These are phyloP conservation scores for Candida maesae DNA, from an alignment of 805 yeast species.

Conservation along the genomic window DNA sequence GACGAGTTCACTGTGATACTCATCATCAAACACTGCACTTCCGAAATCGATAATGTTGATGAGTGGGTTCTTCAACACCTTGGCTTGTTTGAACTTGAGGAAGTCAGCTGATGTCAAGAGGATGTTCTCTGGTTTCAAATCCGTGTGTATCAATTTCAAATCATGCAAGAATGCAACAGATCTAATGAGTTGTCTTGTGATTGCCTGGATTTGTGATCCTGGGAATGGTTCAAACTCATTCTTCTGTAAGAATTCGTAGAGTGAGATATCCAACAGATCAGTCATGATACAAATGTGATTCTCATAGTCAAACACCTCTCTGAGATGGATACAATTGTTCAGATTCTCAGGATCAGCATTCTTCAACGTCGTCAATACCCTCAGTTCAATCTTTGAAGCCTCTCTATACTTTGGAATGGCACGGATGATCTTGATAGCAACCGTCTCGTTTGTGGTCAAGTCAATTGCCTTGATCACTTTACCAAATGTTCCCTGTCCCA, in stretches of 20 bases:
- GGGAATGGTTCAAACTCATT: constrained; percentile 90
- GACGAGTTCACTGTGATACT: constrained; percentile 87
- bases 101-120: constrained; percentile 33
- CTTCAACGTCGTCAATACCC: constrained; percentile 73
- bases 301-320: constrained; percentile 88
- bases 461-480: constrained; percentile 86
- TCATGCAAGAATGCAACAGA: constrained; percentile 90
- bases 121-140: constrained; percentile 93
- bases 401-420: constrained; percentile 93
- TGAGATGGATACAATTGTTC: constrained; percentile 78
- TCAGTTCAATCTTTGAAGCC: constrained; percentile 88
- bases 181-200: constrained; percentile 78
- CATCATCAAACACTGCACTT: constrained; percentile 91
- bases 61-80: constrained; percentile 67
- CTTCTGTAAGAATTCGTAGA: constrained; percentile 84
- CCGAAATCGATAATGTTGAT: constrained; percentile 95
- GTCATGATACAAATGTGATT: constrained; percentile 95
- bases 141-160: constrained; percentile 88
- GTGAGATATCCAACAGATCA: constrained; percentile 75
- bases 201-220: constrained; percentile 85
- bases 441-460: constrained; percentile 44
- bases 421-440: constrained; percentile 89
- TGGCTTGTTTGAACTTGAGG: constrained; percentile 25
- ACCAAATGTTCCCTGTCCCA: constrained; percentile 94
- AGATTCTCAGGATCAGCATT: constrained; percentile 59